Evolutionary conservation across 2,329 filamentous ascomycete genomes (phyloP), one percentile per base, ranked within the genome.

Genomic region (Plectosphaerella sp.): DNA sequence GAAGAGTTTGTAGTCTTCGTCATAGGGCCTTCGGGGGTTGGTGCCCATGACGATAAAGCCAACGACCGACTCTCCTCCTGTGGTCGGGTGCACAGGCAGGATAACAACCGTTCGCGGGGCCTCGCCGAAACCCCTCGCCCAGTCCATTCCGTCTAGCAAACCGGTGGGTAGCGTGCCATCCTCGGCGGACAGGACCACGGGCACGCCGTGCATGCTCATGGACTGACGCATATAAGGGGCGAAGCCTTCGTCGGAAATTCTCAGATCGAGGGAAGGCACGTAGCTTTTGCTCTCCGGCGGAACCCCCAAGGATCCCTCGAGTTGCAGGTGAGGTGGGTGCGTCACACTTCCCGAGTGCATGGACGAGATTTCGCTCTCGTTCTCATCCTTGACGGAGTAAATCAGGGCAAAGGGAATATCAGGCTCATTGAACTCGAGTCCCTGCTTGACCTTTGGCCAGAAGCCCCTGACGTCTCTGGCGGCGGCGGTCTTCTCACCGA

Each of bases 11-110:
- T 93, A 94, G 58, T 93, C 89, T 37, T 88, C 84, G 59, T 94
- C 88, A 60, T 89, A 94, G 0, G 87, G 89, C 48, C 89, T 78
- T 42, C 88, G 76, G 2, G 90, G 88, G 63, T 95, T 95, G 10
- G 89, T 75, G 4, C 89, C 90, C 65, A 94, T 76, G 3, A 94
- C 80, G 9, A 94, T 76, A 62, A 94, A 94, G 1, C 89, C 90
- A 1, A 91, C 79, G 1, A 88, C 84, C 2, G 79, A 80, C 51
- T 91, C 88, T 3, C 84, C 84, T 2, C 84, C 76, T 0, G 74
- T 88, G 0, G 87, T 92, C 0, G 89, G 87, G 60, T 91, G 84
- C 15, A 95, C 86, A 0, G 90, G 89, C 61, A 90, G 89, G 2
- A 93, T 78, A 5, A 93, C 87, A 15, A 90, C 81, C 1, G 86